phyloP scores from a whole-genome alignment of 257 asterid species.

The Ophiorrhiza pumila region DNA sequence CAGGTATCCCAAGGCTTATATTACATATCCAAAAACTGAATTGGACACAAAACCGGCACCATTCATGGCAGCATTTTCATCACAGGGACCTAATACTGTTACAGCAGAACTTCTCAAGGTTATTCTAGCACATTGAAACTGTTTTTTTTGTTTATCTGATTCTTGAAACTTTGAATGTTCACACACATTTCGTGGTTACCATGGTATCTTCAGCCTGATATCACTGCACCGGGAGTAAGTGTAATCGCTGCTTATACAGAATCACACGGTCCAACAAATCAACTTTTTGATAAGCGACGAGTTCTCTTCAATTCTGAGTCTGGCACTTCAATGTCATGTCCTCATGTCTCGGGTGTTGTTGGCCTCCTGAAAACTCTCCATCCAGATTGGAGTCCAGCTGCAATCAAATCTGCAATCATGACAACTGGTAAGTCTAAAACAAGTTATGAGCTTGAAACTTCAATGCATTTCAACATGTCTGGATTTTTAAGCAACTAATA shows the following conservation, averaged over 20 bases:
- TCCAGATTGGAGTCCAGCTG: slow-evolving; percentile 95
- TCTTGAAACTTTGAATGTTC: neutral
- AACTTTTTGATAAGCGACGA: slow-evolving; percentile 56
- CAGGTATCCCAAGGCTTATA: slow-evolving; percentile 63
- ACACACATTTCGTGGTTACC: too few relatives aligned
- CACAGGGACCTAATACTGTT: slow-evolving; percentile 62
- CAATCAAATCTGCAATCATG: slow-evolving; percentile 80
- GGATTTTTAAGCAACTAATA: neutral
- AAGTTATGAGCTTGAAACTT: neutral
- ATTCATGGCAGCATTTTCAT: slow-evolving; percentile 87
- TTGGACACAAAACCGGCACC: slow-evolving; percentile 78
- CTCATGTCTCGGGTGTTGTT: slow-evolving; percentile 80
- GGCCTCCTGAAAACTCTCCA: slow-evolving; percentile 79
- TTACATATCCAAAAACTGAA: slow-evolving; percentile 49
- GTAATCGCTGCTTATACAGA: slow-evolving; percentile 74
- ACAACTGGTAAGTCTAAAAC: slow-evolving; percentile 57
- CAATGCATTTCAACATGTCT: neutral
- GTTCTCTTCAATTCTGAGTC: slow-evolving; percentile 59
- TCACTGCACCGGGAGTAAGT: slow-evolving; percentile 94
- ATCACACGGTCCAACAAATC: slow-evolving; percentile 70
- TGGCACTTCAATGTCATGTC: slow-evolving; percentile 98
- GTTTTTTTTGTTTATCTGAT: neutral
- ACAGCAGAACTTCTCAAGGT: slow-evolving; percentile 86
- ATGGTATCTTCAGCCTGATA: slow-evolving; percentile 70
- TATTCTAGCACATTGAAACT: neutral